Evolutionary conservation across 129 eudicot species (phyloP).

Genomic region (Lactuca saligna): DNA sequence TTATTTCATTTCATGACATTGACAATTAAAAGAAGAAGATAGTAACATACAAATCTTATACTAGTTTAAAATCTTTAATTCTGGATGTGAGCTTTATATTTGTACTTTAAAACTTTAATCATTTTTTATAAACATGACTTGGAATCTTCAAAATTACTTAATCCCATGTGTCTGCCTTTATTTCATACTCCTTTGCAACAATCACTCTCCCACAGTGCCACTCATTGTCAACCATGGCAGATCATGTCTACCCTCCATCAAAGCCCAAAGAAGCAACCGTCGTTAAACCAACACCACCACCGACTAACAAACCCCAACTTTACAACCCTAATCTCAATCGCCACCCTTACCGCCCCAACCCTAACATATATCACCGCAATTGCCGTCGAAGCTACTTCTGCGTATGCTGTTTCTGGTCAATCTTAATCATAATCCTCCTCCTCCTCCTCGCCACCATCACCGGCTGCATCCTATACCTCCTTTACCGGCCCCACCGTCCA

Average conservation of each 20-base stretch:
- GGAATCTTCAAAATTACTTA: constrained; percentile 26
- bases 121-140: constrained; percentile 13
- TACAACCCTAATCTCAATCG: constrained; percentile 55
- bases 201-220: not conserved
- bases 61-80: not conserved
- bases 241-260: constrained; percentile 65
- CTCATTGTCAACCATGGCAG: constrained; percentile 50
- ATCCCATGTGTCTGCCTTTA: constrained; percentile 23
- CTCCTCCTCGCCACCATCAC: constrained; percentile 64
- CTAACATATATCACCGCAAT: constrained; percentile 40
- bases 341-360: constrained; percentile 64
- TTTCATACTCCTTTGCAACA: constrained; percentile 22
- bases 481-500: constrained; percentile 83
- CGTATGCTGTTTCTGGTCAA: constrained; percentile 62
- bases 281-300: constrained; percentile 23
- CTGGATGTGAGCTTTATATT: constrained; percentile 24
- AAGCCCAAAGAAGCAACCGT: constrained; percentile 51
- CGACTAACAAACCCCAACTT: constrained; percentile 50
- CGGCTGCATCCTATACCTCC: constrained; percentile 61
- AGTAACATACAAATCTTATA: not conserved
- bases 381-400: constrained; percentile 65
- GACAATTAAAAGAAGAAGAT: not conserved
- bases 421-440: constrained; percentile 38
- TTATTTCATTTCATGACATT: no score
- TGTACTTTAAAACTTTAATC: constrained; percentile 17